Percentiles rank a stretch among this genome's conserved stretches.
These are phyloP conservation scores for Oryza glumipatula DNA, from an alignment of 176 grass and related monocot genomes.

Conservation along the genomic window DNA sequence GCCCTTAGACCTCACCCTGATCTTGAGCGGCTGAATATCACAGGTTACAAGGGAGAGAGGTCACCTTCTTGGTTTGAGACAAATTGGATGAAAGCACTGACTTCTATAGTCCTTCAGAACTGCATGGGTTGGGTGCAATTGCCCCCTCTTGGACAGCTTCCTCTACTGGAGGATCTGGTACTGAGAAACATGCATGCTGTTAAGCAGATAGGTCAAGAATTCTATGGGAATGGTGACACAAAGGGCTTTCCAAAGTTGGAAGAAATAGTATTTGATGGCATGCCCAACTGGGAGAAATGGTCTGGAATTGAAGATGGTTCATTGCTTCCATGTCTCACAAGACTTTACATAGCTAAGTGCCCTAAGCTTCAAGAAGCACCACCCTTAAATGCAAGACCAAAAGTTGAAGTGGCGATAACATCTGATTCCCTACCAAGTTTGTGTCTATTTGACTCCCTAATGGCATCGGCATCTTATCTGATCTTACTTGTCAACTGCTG, in stretches of 20 bases:
- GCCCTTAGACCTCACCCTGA: constrained; percentile 52
- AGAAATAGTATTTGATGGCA: constrained; percentile 50
- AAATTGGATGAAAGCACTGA: constrained; percentile 42
- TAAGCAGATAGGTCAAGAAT: constrained; percentile 29
- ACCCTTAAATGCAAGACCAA: constrained; percentile 41
- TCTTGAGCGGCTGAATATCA: constrained; percentile 51
- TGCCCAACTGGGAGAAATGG: constrained; percentile 46
- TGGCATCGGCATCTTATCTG: neutral
- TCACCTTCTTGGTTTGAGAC: constrained; percentile 60
- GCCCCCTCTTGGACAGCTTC: constrained; percentile 63
- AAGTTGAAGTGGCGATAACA: constrained; percentile 54
- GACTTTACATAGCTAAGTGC: constrained; percentile 49
- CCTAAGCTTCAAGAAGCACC: constrained; percentile 44
- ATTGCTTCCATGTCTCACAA: constrained; percentile 48
- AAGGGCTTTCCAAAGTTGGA: constrained; percentile 52
- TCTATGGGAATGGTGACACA: constrained; percentile 46
- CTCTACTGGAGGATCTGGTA: constrained; percentile 44
- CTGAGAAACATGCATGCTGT: constrained; percentile 48
- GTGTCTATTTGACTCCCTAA: constrained; percentile 47
- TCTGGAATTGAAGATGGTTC: constrained; percentile 27
- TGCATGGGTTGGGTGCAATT: constrained; percentile 39
- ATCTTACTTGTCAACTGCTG: constrained; percentile 41
- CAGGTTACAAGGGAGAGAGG: constrained; percentile 40
- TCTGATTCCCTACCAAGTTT: constrained; percentile 21
- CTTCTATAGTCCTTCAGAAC: constrained; percentile 28